Conservation (phyloP, 306 rosid species). For the Trifolium repens region DNA sequence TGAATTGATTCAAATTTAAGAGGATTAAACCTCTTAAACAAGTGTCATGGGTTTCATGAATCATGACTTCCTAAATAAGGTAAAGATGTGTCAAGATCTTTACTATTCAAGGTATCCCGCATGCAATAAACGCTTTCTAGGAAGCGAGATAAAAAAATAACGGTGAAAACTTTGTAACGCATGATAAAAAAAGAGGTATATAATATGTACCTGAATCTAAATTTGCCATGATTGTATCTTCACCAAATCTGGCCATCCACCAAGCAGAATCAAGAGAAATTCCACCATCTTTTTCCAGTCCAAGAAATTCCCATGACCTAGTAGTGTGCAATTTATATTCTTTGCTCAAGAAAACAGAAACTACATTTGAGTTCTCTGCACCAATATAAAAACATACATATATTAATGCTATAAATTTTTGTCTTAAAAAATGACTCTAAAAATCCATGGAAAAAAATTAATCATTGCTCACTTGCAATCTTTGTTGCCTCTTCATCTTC, state of each 20-base stretch:
- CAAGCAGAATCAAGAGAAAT: constrained; percentile 36
- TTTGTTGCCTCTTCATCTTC: constrained; percentile 59
- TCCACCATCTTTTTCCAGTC: constrained; percentile 43
- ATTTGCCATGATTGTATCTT: constrained; percentile 46
- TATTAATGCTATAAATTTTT: neutral
- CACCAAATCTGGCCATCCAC: constrained; percentile 43
- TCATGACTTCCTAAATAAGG: too few species aligned
- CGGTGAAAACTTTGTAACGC: too few species aligned
- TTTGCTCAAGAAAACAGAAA: constrained; percentile 68
- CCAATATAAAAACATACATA: neutral
- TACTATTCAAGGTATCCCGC: too few species aligned
- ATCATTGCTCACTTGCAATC: constrained; percentile 55
- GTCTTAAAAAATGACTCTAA: neutral
- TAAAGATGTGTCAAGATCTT: too few species aligned
- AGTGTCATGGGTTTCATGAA: too few species aligned
- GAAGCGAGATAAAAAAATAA: too few species aligned
- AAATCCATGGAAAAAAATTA: neutral
- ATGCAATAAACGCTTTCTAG: too few species aligned
- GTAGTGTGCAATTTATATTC: constrained; percentile 65
- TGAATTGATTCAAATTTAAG: too few species aligned
- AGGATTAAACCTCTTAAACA: too few species aligned
- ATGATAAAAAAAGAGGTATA: too few species aligned
- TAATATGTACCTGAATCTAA: constrained; percentile 45
- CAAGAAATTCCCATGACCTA: constrained; percentile 76
- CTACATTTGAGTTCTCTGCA: constrained; percentile 49